phyloP scores from a whole-genome alignment of 2,329 filamentous ascomycete species.

The Trichoderma gracile region DNA sequence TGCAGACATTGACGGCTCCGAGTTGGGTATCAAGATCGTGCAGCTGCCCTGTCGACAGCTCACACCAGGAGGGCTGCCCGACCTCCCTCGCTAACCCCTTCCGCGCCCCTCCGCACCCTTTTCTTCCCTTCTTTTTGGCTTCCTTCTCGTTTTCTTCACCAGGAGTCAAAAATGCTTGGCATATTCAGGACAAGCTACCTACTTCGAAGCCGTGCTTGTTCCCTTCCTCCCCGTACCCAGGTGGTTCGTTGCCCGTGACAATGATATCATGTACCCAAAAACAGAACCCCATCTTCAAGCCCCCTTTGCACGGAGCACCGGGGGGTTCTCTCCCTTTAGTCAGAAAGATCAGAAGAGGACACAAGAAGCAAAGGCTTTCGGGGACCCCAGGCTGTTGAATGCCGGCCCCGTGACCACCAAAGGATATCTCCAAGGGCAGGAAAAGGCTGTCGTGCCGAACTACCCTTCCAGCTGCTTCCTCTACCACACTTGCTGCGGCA shows the following conservation, averaged over 20 bases:
- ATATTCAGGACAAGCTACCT: too few relatives aligned
- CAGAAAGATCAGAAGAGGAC: neutral
- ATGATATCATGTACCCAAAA: neutral
- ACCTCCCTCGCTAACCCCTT: neutral
- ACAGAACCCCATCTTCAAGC: too few relatives aligned
- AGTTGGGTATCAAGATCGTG: neutral
- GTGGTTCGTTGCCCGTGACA: neutral
- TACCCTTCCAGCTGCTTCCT: neutral
- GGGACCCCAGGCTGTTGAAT: neutral
- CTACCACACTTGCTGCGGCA: neutral
- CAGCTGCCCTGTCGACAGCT: neutral
- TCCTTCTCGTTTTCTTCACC: neutral
- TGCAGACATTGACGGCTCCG: neutral
- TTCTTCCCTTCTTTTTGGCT: neutral
- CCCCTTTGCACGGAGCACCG: neutral
- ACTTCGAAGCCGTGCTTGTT: neutral
- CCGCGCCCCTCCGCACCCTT: slow-evolving; percentile 1
- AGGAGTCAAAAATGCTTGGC: neutral
- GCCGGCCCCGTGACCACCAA: neutral
- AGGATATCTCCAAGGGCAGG: neutral
- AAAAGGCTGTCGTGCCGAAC: neutral
- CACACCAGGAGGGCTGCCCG: slow-evolving; percentile 1
- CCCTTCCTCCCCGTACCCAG: neutral
- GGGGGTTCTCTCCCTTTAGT: too few relatives aligned
- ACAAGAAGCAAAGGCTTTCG: neutral